Conservation (phyloP, 176 grass and related monocot species). For the Tuctoria greenei region DNA sequence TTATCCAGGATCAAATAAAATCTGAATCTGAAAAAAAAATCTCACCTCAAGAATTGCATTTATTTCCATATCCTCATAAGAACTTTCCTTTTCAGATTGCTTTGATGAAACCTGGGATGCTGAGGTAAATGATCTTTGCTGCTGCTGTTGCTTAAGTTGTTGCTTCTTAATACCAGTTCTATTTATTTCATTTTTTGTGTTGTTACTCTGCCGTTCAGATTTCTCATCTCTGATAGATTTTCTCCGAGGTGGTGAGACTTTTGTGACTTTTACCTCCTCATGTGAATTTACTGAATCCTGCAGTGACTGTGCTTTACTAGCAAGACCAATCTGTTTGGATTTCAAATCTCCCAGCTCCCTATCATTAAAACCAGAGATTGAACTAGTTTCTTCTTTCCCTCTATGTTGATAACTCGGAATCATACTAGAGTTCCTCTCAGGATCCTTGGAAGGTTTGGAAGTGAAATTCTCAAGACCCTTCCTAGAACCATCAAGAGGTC, state of each 20-base stretch:
- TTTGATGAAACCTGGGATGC: slow-evolving; percentile 35
- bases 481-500: slow-evolving; percentile 48
- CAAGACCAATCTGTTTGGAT: slow-evolving; percentile 23
- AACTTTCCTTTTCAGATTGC: slow-evolving; percentile 74
- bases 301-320: slow-evolving; percentile 51
- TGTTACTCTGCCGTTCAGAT: slow-evolving; percentile 61
- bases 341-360: slow-evolving; percentile 72
- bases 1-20: slow-evolving; percentile 20
- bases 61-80: slow-evolving; percentile 72
- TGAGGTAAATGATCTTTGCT: slow-evolving; percentile 54
- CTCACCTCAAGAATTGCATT: slow-evolving; percentile 91
- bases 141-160: slow-evolving; percentile 59
- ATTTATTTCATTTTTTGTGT: slow-evolving; percentile 60
- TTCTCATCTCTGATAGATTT: slow-evolving; percentile 67
- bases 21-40: not conserved
- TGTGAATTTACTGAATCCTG: slow-evolving; percentile 54
- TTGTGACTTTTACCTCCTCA: slow-evolving; percentile 80
- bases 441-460: slow-evolving; percentile 64
- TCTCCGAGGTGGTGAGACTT: slow-evolving; percentile 73
- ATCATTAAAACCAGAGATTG: slow-evolving; percentile 50
- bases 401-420: slow-evolving; percentile 58
- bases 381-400: slow-evolving; percentile 45
- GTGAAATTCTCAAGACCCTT: slow-evolving; percentile 53
- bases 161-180: no score
- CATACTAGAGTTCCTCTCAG: slow-evolving; percentile 73